Base-by-base conservation (phyloP, 148 eudicot genomes). In the Spergularia marina region DNA sequence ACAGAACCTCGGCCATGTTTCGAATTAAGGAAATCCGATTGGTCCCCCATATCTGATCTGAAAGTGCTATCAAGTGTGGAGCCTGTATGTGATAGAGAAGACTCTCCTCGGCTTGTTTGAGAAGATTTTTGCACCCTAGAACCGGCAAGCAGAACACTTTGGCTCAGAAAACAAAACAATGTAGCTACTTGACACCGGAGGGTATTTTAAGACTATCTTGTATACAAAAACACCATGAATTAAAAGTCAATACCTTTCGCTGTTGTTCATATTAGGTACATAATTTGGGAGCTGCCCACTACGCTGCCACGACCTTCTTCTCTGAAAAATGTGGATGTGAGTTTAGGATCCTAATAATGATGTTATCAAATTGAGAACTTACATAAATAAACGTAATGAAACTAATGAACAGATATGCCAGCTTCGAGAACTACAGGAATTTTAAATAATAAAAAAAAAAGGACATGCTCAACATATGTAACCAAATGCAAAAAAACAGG, bases 51-150 rank as follows among this genome's bases (percentile, higher is more conserved):
- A 53, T 87, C 94, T 61, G 87, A 86, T 82, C 79, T 89, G 70
- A 78, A 74, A 21, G 87, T 76, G 78, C 75, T 78, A 44, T 87
- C 90, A 66, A 63, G 74, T 57, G 91, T 76, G 9, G 96, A 89
- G 61, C 84, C 79, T 59, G 85, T 76, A 62, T 85, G 87, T 81
- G 85, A 65, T 47, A 85, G 85, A 68, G 91, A 89, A 77, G 83
- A 70, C 17, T 79, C 85, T 65, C 73, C 86, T 57, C 78, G 86
- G 53, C 66, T 81, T 70, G 78, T 74, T 65, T 59, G 76, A 67
- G 91, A 83, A 70, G 88, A 77, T 54, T 81, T 82, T 30, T 80
- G 90, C 77, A 71, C 80, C 82, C 97, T 95, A 92, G 83, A 30
- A 61, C 69, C 73, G 72, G 15, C 63, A 81, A 66, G 58, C 55